Conservation (phyloP, 1,284 basidiomycete genomes). For the Cryptococcus neoformans region DNA sequence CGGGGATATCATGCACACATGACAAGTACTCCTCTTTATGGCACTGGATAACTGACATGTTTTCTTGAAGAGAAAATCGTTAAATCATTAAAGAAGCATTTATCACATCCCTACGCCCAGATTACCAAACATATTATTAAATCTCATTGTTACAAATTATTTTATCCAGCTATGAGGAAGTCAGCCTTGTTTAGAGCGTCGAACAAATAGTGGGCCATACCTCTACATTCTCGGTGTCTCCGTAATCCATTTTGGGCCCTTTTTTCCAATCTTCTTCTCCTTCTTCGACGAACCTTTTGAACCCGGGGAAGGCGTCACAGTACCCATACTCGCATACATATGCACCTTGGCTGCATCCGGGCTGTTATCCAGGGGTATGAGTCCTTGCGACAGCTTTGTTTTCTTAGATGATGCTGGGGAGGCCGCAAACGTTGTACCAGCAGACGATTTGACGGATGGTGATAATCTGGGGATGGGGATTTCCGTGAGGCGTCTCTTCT, state of each 20-base stretch:
- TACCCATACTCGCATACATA: slow-evolving; percentile 1
- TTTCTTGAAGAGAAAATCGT: no score
- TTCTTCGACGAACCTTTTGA: neutral
- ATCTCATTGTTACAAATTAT: no score
- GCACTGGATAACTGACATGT: no score
- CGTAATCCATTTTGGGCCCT: slow-evolving; percentile 13
- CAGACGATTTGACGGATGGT: neutral
- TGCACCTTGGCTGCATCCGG: neutral
- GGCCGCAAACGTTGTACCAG: neutral
- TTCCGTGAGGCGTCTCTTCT: slow-evolving; percentile 1
- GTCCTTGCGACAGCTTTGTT: neutral
- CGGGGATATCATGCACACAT: no score
- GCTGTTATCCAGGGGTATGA: neutral
- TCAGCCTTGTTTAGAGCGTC: no score
- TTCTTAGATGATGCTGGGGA: neutral
- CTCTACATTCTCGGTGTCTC: slow-evolving; percentile 11
- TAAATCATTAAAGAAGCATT: no score
- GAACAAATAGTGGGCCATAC: no score
- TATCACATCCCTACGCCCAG: no score
- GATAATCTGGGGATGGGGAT: neutral
- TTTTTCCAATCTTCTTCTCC: slow-evolving; percentile 8
- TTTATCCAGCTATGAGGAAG: no score
- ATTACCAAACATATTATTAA: no score
- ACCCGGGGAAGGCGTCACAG: neutral
- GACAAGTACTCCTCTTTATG: no score